A percentile compares a stretch with the other conserved stretches of the same genome.
Evolutionary conservation across 805 yeast genomes (phyloP).

Genomic region (Ogataea siamensis): DNA sequence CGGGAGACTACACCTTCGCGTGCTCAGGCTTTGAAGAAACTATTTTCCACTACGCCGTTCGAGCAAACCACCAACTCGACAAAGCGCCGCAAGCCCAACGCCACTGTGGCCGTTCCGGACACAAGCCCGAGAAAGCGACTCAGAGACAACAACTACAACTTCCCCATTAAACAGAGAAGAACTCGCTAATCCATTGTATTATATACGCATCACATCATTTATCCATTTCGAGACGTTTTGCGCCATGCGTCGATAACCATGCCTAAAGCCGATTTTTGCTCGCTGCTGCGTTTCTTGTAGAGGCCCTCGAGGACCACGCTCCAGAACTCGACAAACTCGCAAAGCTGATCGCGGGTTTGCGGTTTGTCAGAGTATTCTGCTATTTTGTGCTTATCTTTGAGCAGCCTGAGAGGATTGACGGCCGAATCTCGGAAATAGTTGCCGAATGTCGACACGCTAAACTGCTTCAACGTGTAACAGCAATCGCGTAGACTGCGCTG

Average conservation of each 20-base stretch:
- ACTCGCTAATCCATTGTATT: conserved; percentile 1
- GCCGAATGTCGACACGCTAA: conserved; percentile 57
- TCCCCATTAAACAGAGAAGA: conserved; percentile 15
- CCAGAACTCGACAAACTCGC: conserved; percentile 54
- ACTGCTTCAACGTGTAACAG: conserved; percentile 41
- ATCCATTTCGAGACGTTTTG: background rate
- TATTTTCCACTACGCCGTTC: too few relatives aligned
- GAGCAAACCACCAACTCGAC: background rate
- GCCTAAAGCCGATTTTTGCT: conserved; percentile 34
- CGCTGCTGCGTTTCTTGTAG: conserved; percentile 37
- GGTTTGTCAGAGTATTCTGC: conserved; percentile 31
- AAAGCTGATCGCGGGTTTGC: conserved; percentile 26
- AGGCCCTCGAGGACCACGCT: conserved; percentile 39
- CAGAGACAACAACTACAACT: conserved; percentile 3
- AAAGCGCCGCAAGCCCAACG: conserved; percentile 2
- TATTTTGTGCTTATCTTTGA: conserved; percentile 23
- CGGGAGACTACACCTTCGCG: background rate
- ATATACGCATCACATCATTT: background rate
- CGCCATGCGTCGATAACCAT: conserved; percentile 21
- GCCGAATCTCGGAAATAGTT: conserved; percentile 38
- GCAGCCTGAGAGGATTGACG: conserved; percentile 21
- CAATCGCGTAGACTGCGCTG: conserved; percentile 42
- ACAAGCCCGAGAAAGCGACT: conserved; percentile 9
- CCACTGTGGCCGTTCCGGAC: background rate
- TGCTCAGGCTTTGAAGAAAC: conserved; percentile 2